A percentile compares a stretch with the other conserved stretches of the same genome.
Evolutionary conservation across 305 asterid genomes (phyloP).

Genomic region (Rubia tinctorum): DNA sequence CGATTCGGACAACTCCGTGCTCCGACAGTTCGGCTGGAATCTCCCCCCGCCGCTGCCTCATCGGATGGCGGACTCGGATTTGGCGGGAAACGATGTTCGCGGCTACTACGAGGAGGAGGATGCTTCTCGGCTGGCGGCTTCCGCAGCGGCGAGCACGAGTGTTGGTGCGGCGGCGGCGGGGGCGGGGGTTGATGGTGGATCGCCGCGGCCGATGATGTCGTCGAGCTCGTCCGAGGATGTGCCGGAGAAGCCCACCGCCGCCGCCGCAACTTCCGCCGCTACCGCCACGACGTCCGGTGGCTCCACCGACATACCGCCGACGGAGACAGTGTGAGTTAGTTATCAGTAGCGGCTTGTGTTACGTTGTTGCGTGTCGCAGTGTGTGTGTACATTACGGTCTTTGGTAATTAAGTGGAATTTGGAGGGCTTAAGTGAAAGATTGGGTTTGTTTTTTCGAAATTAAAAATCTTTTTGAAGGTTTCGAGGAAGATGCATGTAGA

Average conservation of each 20-base stretch:
- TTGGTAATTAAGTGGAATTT: conserved; percentile 15
- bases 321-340: conserved; percentile 66
- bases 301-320: conserved; percentile 37
- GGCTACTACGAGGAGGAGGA: not conserved
- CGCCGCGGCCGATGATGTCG: conserved; percentile 34
- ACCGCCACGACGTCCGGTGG: conserved; percentile 47
- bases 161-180: not conserved
- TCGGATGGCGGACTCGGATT: no score
- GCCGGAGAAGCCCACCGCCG: conserved; percentile 58
- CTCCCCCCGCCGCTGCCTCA: conserved; percentile 34
- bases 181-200: conserved; percentile 20
- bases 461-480: not conserved
- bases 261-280: conserved; percentile 44
- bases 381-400: not conserved
- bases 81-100: conserved; percentile 20
- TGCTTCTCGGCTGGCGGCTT: not conserved
- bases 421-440: conserved; percentile 1
- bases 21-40: conserved; percentile 67
- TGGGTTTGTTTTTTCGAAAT: not conserved
- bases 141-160: conserved; percentile 1
- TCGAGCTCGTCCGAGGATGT: conserved; percentile 68
- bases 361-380: conserved; percentile 25
- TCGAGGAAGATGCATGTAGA: conserved; percentile 13
- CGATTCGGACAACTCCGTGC: conserved; percentile 31
- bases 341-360: not conserved